Evolutionary conservation across 2,329 filamentous ascomycete species (phyloP).

Genomic region (Xylariaceae sp.): DNA sequence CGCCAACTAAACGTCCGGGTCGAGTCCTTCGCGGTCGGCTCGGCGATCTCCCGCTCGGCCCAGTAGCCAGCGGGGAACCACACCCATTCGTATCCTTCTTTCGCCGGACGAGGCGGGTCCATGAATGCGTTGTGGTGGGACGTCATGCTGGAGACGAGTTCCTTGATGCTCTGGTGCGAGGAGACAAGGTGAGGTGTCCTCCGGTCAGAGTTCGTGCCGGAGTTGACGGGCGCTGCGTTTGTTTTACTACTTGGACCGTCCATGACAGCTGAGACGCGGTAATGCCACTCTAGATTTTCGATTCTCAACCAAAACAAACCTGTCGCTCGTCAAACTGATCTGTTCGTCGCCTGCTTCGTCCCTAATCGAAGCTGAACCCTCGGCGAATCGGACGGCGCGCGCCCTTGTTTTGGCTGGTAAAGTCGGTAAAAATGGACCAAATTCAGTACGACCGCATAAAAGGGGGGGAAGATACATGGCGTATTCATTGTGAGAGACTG

Average conservation of each 20-base stretch:
- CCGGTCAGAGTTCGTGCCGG: constrained; percentile 8
- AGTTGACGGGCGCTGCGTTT: constrained; percentile 21
- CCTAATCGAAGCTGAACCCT: constrained; percentile 6
- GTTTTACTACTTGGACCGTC: constrained; percentile 28
- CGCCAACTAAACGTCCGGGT: constrained; percentile 40
- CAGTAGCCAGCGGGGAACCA: constrained; percentile 59
- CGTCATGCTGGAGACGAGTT: constrained; percentile 14
- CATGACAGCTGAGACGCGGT: constrained; percentile 25
- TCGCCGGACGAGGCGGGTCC: constrained; percentile 52
- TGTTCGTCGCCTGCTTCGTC: constrained; percentile 16
- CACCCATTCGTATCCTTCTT: constrained; percentile 54
- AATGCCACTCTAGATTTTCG: constrained; percentile 24
- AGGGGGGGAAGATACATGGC: background rate
- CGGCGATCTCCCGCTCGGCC: constrained; percentile 49
- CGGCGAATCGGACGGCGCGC: constrained; percentile 9
- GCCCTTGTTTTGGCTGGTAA: constrained; percentile 3
- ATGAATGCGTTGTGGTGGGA: constrained; percentile 27
- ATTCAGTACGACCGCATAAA: constrained; percentile 14
- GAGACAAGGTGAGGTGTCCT: constrained; percentile 2
- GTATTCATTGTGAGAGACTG: constrained; percentile 4
- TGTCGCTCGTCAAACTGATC: constrained; percentile 20
- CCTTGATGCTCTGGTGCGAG: constrained; percentile 16
- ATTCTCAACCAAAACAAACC: constrained; percentile 18
- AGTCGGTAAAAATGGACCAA: constrained; percentile 5
- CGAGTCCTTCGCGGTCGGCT: constrained; percentile 29